These are phyloP conservation scores for Geotrichum ghanense DNA, from an alignment of 805 yeast genomes.

Conservation along the genomic window DNA sequence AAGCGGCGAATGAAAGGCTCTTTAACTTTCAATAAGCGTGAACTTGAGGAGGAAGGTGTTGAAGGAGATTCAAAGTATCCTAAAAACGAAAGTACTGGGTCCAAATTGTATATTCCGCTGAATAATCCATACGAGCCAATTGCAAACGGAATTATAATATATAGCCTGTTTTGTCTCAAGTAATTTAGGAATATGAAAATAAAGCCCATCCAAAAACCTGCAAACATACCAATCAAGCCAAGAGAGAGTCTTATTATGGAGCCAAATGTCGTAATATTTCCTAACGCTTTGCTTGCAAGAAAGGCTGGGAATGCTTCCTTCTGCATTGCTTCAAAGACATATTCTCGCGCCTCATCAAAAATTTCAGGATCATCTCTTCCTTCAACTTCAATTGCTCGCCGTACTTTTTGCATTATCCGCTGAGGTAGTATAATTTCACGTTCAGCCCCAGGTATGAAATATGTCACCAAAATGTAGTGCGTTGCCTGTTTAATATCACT, in stretches of 20 bases:
- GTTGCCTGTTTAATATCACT: conserved; percentile 50
- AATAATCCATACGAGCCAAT: conserved; percentile 64
- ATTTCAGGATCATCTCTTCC: conserved; percentile 91
- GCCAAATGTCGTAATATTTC: conserved; percentile 56
- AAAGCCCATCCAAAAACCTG: conserved; percentile 85
- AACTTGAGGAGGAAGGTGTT: conserved; percentile 24
- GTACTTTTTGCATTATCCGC: conserved; percentile 45
- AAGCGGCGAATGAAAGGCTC: conserved; percentile 65
- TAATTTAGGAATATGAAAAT: conserved; percentile 65
- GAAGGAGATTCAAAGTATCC: conserved; percentile 47
- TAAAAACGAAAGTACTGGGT: conserved; percentile 64
- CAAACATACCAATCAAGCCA: conserved; percentile 60
- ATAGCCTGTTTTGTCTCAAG: conserved; percentile 47
- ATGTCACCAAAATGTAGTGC: conserved; percentile 48
- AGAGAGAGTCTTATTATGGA: conserved; percentile 46
- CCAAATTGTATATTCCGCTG: conserved; percentile 64
- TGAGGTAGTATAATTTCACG: conserved; percentile 64
- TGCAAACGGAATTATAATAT: conserved; percentile 68
- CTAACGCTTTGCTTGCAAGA: conserved; percentile 63
- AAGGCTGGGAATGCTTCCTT: conserved; percentile 85
- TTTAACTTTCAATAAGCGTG: conserved; percentile 38
- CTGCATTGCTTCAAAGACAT: conserved; percentile 79
- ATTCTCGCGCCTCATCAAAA: conserved; percentile 70
- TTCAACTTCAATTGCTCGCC: conserved; percentile 55
- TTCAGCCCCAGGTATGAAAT: conserved; percentile 46